Percentiles rank a stretch among this genome's conserved stretches.
Conservation (phyloP, 2,329 filamentous ascomycete species). For the Verticillium dahliae region DNA sequence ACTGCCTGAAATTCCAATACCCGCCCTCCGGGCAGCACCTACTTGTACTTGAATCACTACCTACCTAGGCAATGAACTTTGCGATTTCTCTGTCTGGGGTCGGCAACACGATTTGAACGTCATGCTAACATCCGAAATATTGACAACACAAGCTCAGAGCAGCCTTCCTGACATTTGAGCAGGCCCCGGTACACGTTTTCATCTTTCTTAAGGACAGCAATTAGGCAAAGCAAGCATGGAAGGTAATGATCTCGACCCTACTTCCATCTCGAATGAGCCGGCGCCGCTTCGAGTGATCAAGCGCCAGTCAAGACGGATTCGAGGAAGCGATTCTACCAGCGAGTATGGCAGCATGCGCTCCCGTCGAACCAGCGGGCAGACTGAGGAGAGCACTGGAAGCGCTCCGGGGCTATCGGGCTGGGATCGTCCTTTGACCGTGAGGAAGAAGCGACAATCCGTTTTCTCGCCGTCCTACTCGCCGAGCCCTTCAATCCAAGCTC, state of each 20-base stretch:
- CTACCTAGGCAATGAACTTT: not conserved
- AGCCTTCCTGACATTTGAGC: not conserved
- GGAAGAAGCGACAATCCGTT: constrained; percentile 23
- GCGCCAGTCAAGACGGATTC: constrained; percentile 11
- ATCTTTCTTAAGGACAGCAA: not conserved
- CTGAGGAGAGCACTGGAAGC: constrained; percentile 19
- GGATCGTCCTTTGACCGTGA: constrained; percentile 22
- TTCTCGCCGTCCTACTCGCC: not conserved
- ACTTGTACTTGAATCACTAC: not conserved
- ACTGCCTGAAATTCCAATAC: constrained; percentile 14
- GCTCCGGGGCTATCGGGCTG: constrained; percentile 13
- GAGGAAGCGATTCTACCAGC: not conserved
- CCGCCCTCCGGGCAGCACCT: not conserved
- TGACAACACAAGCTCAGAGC: not conserved
- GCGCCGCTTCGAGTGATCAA: constrained; percentile 46
- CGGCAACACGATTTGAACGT: not conserved
- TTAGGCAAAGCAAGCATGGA: not conserved
- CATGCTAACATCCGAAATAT: not conserved
- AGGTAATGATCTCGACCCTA: not conserved
- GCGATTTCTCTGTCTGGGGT: not conserved
- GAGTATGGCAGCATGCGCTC: not conserved
- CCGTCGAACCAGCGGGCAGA: constrained; percentile 14
- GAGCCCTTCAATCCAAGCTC: not conserved
- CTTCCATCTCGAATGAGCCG: constrained; percentile 17
- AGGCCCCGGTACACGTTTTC: not conserved